Percentiles rank a stretch among this genome's conserved stretches.
Evolutionary conservation across 75 land plant genomes (phyloP).

Genomic region (Cryptomeria japonica): DNA sequence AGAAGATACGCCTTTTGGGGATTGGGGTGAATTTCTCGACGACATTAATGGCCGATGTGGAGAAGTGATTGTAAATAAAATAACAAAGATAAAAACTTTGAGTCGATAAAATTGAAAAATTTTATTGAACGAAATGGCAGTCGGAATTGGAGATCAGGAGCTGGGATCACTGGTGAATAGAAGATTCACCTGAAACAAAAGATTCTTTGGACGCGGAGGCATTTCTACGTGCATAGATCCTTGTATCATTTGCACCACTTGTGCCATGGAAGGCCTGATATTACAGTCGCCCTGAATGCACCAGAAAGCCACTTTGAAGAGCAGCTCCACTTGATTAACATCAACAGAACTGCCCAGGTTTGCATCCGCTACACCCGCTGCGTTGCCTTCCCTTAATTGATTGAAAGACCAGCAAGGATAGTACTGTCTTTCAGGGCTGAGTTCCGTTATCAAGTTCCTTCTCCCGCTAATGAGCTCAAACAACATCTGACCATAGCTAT

Average conservation of each 20-base stretch:
- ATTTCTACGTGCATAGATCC: background rate
- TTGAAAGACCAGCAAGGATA: background rate
- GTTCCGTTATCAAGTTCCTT: background rate
- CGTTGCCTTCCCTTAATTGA: background rate
- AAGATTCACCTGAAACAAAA: no score
- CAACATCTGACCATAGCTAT: slow-evolving; percentile 1
- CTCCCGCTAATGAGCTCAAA: background rate
- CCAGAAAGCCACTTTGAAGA: background rate
- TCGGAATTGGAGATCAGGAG: no score
- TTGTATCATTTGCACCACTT: background rate
- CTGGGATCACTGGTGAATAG: no score
- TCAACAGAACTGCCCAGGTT: background rate
- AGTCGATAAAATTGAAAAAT: no score
- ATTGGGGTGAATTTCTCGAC: no score
- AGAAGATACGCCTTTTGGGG: no score
- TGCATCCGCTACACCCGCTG: background rate
- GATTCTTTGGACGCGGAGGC: background rate
- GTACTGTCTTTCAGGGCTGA: background rate
- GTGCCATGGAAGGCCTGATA: background rate
- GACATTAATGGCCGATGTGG: no score
- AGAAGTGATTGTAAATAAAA: no score
- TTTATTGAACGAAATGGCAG: no score
- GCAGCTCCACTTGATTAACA: background rate
- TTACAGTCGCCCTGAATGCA: background rate
- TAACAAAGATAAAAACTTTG: no score